Conservation (phyloP, 2,329 filamentous ascomycete species). For the Phoma sp. region DNA sequence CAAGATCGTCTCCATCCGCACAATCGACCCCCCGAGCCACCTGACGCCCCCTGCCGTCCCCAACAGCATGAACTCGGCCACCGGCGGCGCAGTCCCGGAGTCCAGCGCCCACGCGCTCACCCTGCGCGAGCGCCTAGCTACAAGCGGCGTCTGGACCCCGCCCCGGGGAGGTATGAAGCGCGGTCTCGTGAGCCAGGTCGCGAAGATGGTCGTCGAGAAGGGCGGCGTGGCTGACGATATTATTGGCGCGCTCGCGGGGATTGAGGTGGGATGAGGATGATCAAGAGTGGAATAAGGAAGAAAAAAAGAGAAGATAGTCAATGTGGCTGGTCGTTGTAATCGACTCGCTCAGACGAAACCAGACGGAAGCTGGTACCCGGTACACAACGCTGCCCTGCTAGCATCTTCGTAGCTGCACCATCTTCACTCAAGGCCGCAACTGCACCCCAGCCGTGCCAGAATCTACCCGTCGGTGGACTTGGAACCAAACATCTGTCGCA, state of each 20-base stretch:
- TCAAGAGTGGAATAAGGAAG: neutral
- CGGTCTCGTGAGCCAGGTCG: conserved; percentile 72
- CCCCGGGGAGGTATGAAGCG: conserved; percentile 84
- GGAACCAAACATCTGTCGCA: too few species aligned
- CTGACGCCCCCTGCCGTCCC: conserved; percentile 57
- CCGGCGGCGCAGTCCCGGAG: conserved; percentile 48
- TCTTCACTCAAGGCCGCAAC: too few species aligned
- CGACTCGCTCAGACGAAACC: too few species aligned
- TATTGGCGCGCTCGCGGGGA: conserved; percentile 77
- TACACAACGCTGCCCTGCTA: too few species aligned
- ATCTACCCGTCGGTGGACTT: too few species aligned
- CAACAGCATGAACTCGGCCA: conserved; percentile 54
- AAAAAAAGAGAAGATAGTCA: neutral
- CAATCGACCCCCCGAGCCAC: conserved; percentile 58
- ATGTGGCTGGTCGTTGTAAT: too few species aligned
- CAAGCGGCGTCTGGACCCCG: conserved; percentile 80
- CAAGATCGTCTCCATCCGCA: conserved; percentile 54
- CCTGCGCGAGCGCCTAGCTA: conserved; percentile 63
- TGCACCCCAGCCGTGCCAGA: too few species aligned
- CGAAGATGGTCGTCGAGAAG: conserved; percentile 75
- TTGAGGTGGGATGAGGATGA: conserved; percentile 57
- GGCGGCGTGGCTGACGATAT: conserved; percentile 88
- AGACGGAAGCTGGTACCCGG: too few species aligned
- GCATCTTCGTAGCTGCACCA: too few species aligned
- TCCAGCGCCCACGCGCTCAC: conserved; percentile 51